These are phyloP conservation scores for Boletus sensibilis DNA, from an alignment of 768 basidiomycete species.

Conservation along the genomic window DNA sequence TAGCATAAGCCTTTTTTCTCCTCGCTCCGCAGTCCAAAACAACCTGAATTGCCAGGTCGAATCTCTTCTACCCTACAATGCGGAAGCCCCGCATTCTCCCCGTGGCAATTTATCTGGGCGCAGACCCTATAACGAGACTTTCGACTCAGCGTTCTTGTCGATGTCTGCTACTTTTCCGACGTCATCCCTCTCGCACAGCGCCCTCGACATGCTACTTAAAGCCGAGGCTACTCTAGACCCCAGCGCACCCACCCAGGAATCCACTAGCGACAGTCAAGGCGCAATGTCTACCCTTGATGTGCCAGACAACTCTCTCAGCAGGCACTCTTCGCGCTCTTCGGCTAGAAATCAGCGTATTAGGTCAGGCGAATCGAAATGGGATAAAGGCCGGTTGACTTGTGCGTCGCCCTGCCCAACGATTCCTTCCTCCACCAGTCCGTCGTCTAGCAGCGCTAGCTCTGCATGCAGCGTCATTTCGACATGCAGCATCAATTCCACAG, in stretches of 20 bases:
- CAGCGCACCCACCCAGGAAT: constrained; percentile 17
- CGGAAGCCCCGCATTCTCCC: constrained; percentile 32
- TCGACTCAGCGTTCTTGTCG: constrained; percentile 23
- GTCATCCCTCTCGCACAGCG: constrained; percentile 33
- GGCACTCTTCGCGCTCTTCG: constrained; percentile 33
- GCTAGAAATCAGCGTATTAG: constrained; percentile 26
- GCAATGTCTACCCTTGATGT: constrained; percentile 29
- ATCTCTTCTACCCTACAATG: constrained; percentile 30
- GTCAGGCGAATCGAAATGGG: constrained; percentile 27
- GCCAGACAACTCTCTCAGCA: constrained; percentile 24
- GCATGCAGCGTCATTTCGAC: constrained; percentile 27
- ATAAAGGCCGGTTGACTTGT: constrained; percentile 30
- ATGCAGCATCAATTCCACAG: constrained; percentile 18
- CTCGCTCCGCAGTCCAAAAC: constrained; percentile 28
- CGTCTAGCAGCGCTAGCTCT: constrained; percentile 26
- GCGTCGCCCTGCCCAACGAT: constrained; percentile 31
- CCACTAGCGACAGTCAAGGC: constrained; percentile 15
- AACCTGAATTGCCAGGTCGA: constrained; percentile 18
- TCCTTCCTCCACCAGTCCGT: constrained; percentile 19
- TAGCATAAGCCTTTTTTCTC: constrained; percentile 34
- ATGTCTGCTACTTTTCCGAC: constrained; percentile 28
- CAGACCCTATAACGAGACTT: constrained; percentile 25
- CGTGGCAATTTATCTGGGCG: constrained; percentile 25
- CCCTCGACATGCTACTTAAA: constrained; percentile 36
- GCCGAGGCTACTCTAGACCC: constrained; percentile 23